These are phyloP conservation scores for Candida ponderosae DNA, from an alignment of 805 yeast species.

Conservation along the genomic window DNA sequence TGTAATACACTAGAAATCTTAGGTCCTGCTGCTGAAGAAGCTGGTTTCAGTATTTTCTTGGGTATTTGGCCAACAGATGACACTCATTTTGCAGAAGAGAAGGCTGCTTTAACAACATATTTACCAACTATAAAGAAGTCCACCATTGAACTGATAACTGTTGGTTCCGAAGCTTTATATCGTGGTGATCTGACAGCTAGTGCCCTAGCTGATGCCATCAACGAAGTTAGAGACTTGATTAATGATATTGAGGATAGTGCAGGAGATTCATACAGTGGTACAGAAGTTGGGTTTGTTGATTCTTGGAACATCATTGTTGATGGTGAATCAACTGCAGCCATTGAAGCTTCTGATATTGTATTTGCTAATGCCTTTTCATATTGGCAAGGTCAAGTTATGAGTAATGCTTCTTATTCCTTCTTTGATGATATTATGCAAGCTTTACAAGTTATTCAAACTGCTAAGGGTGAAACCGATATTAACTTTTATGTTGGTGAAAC, in stretches of 20 bases:
- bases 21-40: slow-evolving; percentile 80
- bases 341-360: slow-evolving; percentile 75
- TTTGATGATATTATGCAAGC: slow-evolving; percentile 98
- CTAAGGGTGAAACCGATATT: slow-evolving; percentile 81
- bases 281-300: slow-evolving; percentile 89
- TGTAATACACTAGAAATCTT: slow-evolving; percentile 81
- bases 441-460: slow-evolving; percentile 75
- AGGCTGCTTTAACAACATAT: slow-evolving; percentile 58
- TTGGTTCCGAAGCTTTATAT: slow-evolving; percentile 94
- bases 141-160: slow-evolving; percentile 70
- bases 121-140: slow-evolving; percentile 66
- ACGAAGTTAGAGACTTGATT: slow-evolving; percentile 52
- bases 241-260: slow-evolving; percentile 62
- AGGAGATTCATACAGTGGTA: slow-evolving; percentile 66
- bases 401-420: slow-evolving; percentile 84
- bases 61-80: slow-evolving; percentile 96
- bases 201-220: slow-evolving; percentile 62
- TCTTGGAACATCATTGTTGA: slow-evolving; percentile 92
- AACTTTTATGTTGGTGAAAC: slow-evolving; percentile 96
- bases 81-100: slow-evolving; percentile 66
- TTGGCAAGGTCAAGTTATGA: slow-evolving; percentile 94
- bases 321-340: slow-evolving; percentile 61
- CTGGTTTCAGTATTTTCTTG: slow-evolving; percentile 67
- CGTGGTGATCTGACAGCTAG: slow-evolving; percentile 77
- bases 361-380: slow-evolving; percentile 95